Conservation (phyloP, 495 filamentous ascomycete species). For the Staphylotrichum longicolle region DNA sequence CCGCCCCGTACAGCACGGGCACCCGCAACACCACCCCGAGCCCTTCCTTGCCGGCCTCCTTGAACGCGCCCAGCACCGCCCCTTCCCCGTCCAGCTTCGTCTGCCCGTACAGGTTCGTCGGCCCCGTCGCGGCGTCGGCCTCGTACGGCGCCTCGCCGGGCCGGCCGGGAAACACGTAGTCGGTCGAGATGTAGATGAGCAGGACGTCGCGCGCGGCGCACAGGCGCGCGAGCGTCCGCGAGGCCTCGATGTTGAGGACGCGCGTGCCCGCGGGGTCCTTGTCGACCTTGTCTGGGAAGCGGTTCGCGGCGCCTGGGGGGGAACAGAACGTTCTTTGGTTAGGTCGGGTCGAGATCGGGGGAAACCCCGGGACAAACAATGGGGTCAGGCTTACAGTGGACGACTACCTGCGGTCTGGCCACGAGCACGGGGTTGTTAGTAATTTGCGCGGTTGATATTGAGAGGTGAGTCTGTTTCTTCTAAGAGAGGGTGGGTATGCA, state of each 20-base stretch:
- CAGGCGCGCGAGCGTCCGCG: conserved; percentile 61
- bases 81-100: conserved; percentile 83
- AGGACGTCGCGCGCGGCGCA: conserved; percentile 62
- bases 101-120: conserved; percentile 84
- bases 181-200: conserved; percentile 90
- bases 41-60: conserved; percentile 46
- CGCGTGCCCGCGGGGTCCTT: conserved; percentile 72
- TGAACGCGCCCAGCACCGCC: conserved; percentile 63
- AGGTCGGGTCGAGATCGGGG: too few relatives aligned
- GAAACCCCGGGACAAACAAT: too few relatives aligned
- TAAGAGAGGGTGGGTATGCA: conserved; percentile 24
- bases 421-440: conserved; percentile 4
- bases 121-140: conserved; percentile 57
- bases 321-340: background rate
- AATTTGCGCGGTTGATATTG: background rate
- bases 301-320: conserved; percentile 69
- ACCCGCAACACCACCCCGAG: conserved; percentile 73
- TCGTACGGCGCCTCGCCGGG: conserved; percentile 87
- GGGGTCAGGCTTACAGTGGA: conserved; percentile 68
- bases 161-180: conserved; percentile 85
- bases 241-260: conserved; percentile 72
- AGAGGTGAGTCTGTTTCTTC: too few relatives aligned
- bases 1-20: conserved; percentile 81
- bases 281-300: conserved; percentile 82
- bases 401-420: conserved; percentile 72